A percentile compares a stretch with the other conserved stretches of the same genome.
Conservation (phyloP, 2,329 filamentous ascomycete species). For the Achaetomium macrosporum region DNA sequence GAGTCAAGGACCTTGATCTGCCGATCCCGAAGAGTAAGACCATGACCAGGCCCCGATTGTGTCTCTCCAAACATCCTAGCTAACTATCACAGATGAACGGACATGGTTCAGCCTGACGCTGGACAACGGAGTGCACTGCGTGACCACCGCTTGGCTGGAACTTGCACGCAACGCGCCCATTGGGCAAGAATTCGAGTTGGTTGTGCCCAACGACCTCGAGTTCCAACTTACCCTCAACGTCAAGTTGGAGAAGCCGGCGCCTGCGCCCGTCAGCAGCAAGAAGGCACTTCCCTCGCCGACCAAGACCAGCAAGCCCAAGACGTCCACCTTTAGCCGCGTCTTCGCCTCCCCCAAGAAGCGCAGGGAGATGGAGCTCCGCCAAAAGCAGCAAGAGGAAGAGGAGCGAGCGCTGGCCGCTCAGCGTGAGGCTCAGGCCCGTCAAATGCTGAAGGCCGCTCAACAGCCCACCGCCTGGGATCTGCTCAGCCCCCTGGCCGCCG, state of each 20-base stretch:
- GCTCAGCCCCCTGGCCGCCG: constrained; percentile 76
- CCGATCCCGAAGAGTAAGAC: constrained; percentile 83
- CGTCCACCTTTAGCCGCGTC: constrained; percentile 84
- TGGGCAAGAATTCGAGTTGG: constrained; percentile 95
- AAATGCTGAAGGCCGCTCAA: constrained; percentile 43
- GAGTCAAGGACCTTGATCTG: constrained; percentile 90
- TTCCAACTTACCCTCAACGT: constrained; percentile 97
- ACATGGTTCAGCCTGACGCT: constrained; percentile 93
- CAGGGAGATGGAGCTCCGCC: constrained; percentile 81
- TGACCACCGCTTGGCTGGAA: constrained; percentile 93
- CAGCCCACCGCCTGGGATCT: constrained; percentile 78
- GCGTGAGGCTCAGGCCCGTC: constrained; percentile 58
- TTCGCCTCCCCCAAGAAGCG: constrained; percentile 95
- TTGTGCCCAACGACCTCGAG: constrained; percentile 95
- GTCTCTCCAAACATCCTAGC: background rate
- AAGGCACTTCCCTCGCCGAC: constrained; percentile 50
- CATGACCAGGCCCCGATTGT: background rate
- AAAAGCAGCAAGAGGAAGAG: constrained; percentile 78
- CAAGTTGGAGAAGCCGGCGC: constrained; percentile 78
- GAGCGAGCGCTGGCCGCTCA: constrained; percentile 60
- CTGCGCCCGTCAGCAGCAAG: constrained; percentile 25
- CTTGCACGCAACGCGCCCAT: constrained; percentile 88
- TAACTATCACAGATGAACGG: constrained; percentile 60
- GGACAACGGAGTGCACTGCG: constrained; percentile 97
- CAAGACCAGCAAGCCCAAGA: constrained; percentile 64